Evolutionary conservation across 164 flowering plant genomes (phyloP).

Genomic region (Liriodendron chinense): DNA sequence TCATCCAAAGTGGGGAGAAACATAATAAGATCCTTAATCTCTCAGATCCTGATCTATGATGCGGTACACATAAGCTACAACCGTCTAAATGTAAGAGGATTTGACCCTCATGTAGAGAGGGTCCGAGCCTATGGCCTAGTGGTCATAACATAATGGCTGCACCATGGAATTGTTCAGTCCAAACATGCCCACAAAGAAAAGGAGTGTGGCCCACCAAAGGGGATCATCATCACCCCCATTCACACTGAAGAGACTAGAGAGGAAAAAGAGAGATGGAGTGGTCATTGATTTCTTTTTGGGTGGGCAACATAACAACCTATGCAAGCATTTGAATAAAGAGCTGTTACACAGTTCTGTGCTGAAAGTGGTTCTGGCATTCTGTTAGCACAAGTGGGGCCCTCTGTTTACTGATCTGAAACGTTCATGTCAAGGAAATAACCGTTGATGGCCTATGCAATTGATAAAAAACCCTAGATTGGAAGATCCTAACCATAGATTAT

Average conservation of each 20-base stretch:
- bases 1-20: too few relatives aligned
- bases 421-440: background rate
- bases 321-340: constrained; percentile 7
- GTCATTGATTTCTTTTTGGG: constrained; percentile 11
- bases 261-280: constrained; percentile 1
- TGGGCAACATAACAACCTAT: constrained; percentile 13
- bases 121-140: background rate
- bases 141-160: background rate
- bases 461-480: background rate
- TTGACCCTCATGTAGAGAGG: background rate
- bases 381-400: too few relatives aligned
- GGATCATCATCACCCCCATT: constrained; percentile 22
- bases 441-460: background rate
- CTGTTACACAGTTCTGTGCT: too few relatives aligned
- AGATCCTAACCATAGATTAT: too few relatives aligned
- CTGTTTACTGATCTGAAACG: background rate
- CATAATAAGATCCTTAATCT: too few relatives aligned
- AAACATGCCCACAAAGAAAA: constrained; percentile 13
- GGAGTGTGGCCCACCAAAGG: constrained; percentile 10
- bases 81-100: too few relatives aligned
- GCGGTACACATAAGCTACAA: too few relatives aligned
- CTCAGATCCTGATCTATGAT: too few relatives aligned
- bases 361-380: too few relatives aligned
- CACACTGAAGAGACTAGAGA: constrained; percentile 12
- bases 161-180: background rate